Evolutionary conservation across 805 yeast genomes (phyloP).

Genomic region (Wickerhamomyces alni): DNA sequence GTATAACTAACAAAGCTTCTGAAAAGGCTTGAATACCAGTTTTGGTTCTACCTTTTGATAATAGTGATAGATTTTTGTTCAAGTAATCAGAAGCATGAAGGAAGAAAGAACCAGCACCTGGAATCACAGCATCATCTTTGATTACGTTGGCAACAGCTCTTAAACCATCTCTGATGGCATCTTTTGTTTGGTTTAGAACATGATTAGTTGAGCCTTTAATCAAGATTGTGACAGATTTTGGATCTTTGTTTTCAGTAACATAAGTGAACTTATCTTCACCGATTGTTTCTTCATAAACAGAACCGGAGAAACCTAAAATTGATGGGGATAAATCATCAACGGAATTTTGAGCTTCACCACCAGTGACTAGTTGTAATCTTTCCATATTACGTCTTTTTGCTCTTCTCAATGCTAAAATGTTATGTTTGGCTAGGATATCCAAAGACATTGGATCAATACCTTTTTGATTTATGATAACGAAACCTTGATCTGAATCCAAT

Average conservation of each 20-base stretch:
- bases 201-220: conserved; percentile 93
- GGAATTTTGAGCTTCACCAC: conserved; percentile 96
- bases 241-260: conserved; percentile 84
- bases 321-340: conserved; percentile 85
- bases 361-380: conserved; percentile 90
- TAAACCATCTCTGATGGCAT: conserved; percentile 95
- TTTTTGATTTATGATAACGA: conserved; percentile 94
- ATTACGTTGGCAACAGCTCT: conserved; percentile 91
- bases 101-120: conserved; percentile 97
- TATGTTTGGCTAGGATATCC: conserved; percentile 88
- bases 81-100: conserved; percentile 73
- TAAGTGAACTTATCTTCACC: conserved; percentile 98
- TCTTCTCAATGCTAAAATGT: conserved; percentile 89
- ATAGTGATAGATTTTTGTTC: conserved; percentile 42
- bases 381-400: conserved; percentile 99
- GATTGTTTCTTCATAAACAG: conserved; percentile 84
- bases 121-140: conserved; percentile 77
- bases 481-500: conserved; percentile 62
- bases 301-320: conserved; percentile 82
- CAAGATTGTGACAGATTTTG: conserved; percentile 85
- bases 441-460: conserved; percentile 98
- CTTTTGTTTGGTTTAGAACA: conserved; percentile 86
- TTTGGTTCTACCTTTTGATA: conserved; percentile 77
- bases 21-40: conserved; percentile 92
- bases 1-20: conserved; percentile 84